Evolutionary conservation across 345 rosid species (phyloP).

Genomic region (Streptanthus diversifolius): DNA sequence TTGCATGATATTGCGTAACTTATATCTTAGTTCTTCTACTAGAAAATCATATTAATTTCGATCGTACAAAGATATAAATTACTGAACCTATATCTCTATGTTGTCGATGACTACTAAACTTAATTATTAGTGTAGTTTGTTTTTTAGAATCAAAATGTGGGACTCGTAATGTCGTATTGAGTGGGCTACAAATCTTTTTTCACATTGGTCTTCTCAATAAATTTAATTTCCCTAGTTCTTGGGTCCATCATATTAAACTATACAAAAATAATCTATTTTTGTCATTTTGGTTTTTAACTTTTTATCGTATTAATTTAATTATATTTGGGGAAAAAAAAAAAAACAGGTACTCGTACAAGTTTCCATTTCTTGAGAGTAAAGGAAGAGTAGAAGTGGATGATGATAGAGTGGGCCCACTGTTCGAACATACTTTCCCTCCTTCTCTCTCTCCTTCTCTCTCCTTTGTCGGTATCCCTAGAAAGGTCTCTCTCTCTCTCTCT

Average conservation of each 20-base stretch:
- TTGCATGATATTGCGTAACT: constrained; percentile 23
- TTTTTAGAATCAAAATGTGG: neutral
- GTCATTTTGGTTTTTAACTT: neutral
- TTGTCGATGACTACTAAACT: neutral
- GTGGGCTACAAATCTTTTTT: constrained; percentile 18
- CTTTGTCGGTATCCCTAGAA: constrained; percentile 82
- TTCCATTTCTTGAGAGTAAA: constrained; percentile 96
- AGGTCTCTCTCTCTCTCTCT: constrained; percentile 44
- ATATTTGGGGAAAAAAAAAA: neutral
- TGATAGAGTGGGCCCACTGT: constrained; percentile 91
- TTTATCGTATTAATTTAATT: neutral
- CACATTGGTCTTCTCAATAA: constrained; percentile 16
- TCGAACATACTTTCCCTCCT: constrained; percentile 95
- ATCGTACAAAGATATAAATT: neutral
- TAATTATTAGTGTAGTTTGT: neutral
- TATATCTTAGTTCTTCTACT: neutral
- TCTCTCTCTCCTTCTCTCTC: constrained; percentile 84
- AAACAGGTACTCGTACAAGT: constrained; percentile 71
- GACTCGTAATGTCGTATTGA: neutral
- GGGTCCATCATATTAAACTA: neutral
- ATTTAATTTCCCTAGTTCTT: constrained; percentile 10
- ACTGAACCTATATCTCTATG: neutral
- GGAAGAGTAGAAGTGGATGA: constrained; percentile 83
- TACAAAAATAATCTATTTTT: neutral
- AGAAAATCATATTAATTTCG: constrained; percentile 6